Evolutionary conservation across 257 asterid species (phyloP), one percentile per base, ranked within the genome.

Genomic region (Fraxinus excelsior): DNA sequence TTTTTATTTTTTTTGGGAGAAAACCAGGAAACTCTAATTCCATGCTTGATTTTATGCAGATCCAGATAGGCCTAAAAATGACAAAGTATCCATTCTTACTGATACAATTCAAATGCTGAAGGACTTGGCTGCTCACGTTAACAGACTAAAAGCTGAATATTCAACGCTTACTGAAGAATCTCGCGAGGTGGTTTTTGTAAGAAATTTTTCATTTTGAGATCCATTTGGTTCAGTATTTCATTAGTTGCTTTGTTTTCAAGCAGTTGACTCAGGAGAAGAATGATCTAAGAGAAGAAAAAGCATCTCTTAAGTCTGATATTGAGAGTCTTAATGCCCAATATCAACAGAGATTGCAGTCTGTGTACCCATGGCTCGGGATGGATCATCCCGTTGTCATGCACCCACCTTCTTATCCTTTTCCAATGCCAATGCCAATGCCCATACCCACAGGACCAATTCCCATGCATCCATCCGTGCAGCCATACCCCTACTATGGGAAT

Each of bases 41-140:
- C 23, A 26, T 38, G 40, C 76, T 40, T 80, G 58, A 71, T 73
- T 78, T 73, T 78, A 78, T 87, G 90, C 95, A 93, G 99, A 96
- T 87, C 97, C 99, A 19, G 96, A 94, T 74, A 87, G 98, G 82
- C 99, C 99, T 74, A 96, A 90, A 85, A 92, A 94, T 79, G 99
- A 96, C 84, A 96, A 94, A 87, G 99, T 97, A 77, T 96, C 98
- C 74, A 94, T 96, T 83, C 89, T 96, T 26, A 80, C 85, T 23
- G 99, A 96, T 77, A 89, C 99, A 5, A 71, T 94, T 76, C 99
- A 89, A 92, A 76, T 94, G 90, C 87, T 94, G 79, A 94, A 94
- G 89, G 99, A 94, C 42, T 86, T 94, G 88, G 85, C 93, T 44
- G 70, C 94, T 79, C 96, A 96, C 77, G 95, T 96, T 42, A 85